A percentile compares a stretch with the other conserved stretches of the same genome.
Conservation (phyloP, 768 basidiomycete species). For the Mycena belliarum region DNA sequence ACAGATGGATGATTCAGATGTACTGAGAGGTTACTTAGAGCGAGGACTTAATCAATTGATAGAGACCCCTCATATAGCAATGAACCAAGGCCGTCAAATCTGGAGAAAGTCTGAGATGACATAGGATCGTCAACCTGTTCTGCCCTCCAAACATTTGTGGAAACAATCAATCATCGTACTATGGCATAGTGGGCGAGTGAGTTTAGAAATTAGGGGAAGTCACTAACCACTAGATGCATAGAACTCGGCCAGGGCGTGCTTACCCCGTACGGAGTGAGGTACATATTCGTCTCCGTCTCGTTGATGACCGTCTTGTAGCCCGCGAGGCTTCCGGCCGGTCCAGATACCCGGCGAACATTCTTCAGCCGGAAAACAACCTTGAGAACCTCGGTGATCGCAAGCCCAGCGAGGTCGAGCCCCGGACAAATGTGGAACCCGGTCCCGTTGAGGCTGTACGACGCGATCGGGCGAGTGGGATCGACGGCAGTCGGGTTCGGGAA, state of each 20-base stretch:
- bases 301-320: constrained; percentile 30
- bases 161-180: too few species aligned
- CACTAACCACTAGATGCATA: constrained; percentile 35
- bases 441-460: constrained; percentile 26
- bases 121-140: too few species aligned
- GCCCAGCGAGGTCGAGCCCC: constrained; percentile 35
- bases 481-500: constrained; percentile 6
- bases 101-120: too few species aligned
- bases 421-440: constrained; percentile 43
- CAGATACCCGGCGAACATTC: constrained; percentile 48
- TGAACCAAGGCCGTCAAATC: too few species aligned
- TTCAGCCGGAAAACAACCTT: constrained; percentile 44
- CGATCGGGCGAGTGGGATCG: not conserved
- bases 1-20: too few species aligned
- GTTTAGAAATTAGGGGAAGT: too few species aligned
- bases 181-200: too few species aligned
- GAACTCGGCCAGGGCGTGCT: constrained; percentile 39
- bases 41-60: too few species aligned
- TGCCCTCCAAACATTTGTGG: too few species aligned
- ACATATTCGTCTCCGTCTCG: constrained; percentile 37
- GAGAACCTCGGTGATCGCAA: constrained; percentile 43
- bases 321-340: constrained; percentile 43
- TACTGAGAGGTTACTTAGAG: too few species aligned
- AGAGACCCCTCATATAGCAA: too few species aligned
- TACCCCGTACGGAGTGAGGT: constrained; percentile 33